These are phyloP conservation scores for Diplocarpon mali DNA, from an alignment of 2,329 filamentous ascomycete species.

Conservation along the genomic window DNA sequence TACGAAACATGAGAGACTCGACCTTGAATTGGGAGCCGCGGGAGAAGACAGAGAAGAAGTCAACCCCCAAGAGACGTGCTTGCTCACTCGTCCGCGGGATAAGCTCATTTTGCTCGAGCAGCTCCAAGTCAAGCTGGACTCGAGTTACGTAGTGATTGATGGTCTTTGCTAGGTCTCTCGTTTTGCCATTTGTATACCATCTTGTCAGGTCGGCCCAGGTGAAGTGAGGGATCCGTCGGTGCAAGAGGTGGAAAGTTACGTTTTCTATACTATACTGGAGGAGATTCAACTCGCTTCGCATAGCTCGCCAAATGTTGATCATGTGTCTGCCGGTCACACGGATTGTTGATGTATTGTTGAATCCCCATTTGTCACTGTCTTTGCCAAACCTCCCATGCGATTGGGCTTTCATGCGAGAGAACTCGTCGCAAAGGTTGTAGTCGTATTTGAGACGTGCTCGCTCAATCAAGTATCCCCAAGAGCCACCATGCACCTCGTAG, in stretches of 20 bases:
- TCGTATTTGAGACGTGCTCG: slow-evolving; percentile 78
- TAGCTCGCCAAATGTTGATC: slow-evolving; percentile 95
- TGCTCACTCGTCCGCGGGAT: slow-evolving; percentile 87
- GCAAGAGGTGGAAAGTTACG: slow-evolving; percentile 81
- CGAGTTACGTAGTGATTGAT: slow-evolving; percentile 68
- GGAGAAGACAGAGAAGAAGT: slow-evolving; percentile 94
- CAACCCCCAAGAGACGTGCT: slow-evolving; percentile 80
- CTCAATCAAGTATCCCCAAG: slow-evolving; percentile 94
- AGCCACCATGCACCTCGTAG: slow-evolving; percentile 86
- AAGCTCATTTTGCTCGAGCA: slow-evolving; percentile 82
- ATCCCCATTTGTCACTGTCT: slow-evolving; percentile 83
- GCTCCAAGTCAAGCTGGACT: slow-evolving; percentile 75
- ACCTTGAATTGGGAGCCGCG: slow-evolving; percentile 97
- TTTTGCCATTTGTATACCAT: slow-evolving; percentile 66
- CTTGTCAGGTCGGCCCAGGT: slow-evolving; percentile 64
- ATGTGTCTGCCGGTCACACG: slow-evolving; percentile 88
- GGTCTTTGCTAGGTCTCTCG: slow-evolving; percentile 60
- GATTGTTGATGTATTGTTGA: slow-evolving; percentile 86
- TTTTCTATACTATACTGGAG: slow-evolving; percentile 96
- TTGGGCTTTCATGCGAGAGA: slow-evolving; percentile 78
- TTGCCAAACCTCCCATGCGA: slow-evolving; percentile 78
- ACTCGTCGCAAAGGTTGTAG: slow-evolving; percentile 80
- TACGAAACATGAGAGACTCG: slow-evolving; percentile 96
- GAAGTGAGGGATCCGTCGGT: slow-evolving; percentile 81
- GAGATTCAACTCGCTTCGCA: slow-evolving; percentile 84